Conservation (phyloP, 2,329 filamentous ascomycete species). For the Malbranchea zuffiana region DNA sequence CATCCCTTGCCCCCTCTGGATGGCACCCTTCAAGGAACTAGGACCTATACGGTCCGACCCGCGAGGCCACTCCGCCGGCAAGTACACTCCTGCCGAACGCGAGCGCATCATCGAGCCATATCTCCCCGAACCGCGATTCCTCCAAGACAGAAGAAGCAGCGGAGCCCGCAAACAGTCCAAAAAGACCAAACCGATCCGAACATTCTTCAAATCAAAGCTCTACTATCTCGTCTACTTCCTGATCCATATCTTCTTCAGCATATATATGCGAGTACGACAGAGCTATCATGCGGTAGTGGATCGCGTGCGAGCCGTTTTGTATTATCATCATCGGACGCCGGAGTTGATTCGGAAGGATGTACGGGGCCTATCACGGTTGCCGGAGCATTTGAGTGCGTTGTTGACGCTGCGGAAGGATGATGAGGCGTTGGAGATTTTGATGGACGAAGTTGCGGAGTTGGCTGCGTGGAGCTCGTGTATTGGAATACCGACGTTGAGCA, state of each 20-base stretch:
- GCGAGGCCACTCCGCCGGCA: not conserved
- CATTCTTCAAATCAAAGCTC: constrained; percentile 35
- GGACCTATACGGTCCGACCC: constrained; percentile 5
- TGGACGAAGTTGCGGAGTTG: constrained; percentile 85
- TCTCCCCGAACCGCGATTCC: constrained; percentile 37
- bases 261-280: constrained; percentile 74
- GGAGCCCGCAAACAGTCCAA: constrained; percentile 17
- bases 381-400: constrained; percentile 79
- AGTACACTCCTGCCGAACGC: constrained; percentile 31
- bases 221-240: constrained; percentile 36
- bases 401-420: constrained; percentile 58
- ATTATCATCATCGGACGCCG: constrained; percentile 92
- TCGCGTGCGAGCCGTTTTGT: constrained; percentile 67
- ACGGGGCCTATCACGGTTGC: constrained; percentile 58
- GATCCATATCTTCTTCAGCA: constrained; percentile 67
- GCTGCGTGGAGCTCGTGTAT: constrained; percentile 87
- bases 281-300: constrained; percentile 69
- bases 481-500: constrained; percentile 73
- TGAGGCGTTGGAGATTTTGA: constrained; percentile 69
- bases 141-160: constrained; percentile 13
- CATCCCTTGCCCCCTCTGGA: not conserved
- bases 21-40: constrained; percentile 5
- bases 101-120: constrained; percentile 43
- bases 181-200: constrained; percentile 30
- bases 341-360: constrained; percentile 87